Evolutionary conservation across 2,329 filamentous ascomycete genomes (phyloP), one percentile per base, ranked within the genome.

Genomic region (Spiromastix sp.): DNA sequence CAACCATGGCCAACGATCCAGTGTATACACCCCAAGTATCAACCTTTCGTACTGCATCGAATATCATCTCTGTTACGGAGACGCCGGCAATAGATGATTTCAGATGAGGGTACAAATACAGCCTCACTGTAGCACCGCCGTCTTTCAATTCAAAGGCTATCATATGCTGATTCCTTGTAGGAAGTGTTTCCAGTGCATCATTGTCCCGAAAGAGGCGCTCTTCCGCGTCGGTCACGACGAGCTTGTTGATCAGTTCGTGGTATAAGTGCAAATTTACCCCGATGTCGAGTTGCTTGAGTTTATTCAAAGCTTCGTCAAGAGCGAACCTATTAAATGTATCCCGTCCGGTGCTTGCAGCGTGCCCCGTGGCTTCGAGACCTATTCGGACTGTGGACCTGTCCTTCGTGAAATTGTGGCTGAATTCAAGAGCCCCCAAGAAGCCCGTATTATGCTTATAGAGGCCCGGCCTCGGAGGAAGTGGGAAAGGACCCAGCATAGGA

Each of bases 31-130:
- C 28, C 3, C 27, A 32, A n/a, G 29, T 34, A 21, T 31, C 30
- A 5, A 34, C 13, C 2, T 35, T 32, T 20, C 27, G 16, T 10
- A 43, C 18, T 1, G 36, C 36, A 13, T 39, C 36, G 4, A 18
- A 17, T n/a, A 43, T 25, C 6, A 43, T 18, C 1, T 34, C 15
- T 31, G n/a, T 26, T 13, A 39, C 30, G 8, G 41, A 29, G 10
- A 30, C 36, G 13, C 32, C 36, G 8, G 39, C 44, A 13, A 39
- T 30, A 5, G 31, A 15, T 2, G 38, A 37, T 27, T 49, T 49
- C 3, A 47, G 29, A 9, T 18, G 22, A 1, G 47, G 47, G 15
- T 44, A 46, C 4, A 45, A 31, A 18, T 49, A 49, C 11, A 45
- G 32, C 29, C 48, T 49, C 22, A 42, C 37, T 0, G 32, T 36